Base-by-base conservation (phyloP, 2,329 filamentous ascomycete genomes). In the Chaetomium strumarium region DNA sequence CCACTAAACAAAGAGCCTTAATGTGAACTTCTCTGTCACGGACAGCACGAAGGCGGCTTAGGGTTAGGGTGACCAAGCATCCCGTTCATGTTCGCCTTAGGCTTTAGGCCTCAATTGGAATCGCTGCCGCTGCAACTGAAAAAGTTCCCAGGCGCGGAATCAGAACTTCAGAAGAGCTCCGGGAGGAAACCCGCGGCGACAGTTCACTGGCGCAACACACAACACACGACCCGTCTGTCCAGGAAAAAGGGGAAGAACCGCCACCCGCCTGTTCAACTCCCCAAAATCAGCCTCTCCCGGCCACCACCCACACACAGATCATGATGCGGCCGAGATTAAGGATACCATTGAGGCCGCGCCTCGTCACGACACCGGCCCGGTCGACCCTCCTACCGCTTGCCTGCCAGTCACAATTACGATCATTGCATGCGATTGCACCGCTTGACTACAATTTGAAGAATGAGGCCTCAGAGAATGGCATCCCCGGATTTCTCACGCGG, bases 401-500 rank as follows among this genome's bases (percentile, higher is more conserved):
- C 55, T 63, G 64, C 57, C 59, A 62, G 55, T 60, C 68, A 49
- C 59, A 62, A 55, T 60, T 68, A 49, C 72, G 77, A 57, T 70
- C 70, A 44, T 59, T 76, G 19, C 64, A 68, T 58, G 52, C 60
- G 40, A 29, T 65, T 29, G 63, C 61, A 9, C 29, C 55, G 11
- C 61, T 63, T 46, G 52, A 56, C 45, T 78, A 82, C 63, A 56
- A 66, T 39, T 65, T 81, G 20, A 66, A 67, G 46, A 59, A 58
- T 20, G 43, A 60, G 19, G 19, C 33, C n/a, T 20, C 43, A n/a
- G 31, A 60, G 9, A 53, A 76, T 41, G 79, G 76, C 54, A 75
- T 96, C 6, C 79, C 82, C n/a, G 81, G 82, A 13, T 76, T 97
- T 55, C 76, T 96, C 66, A 84, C 84, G 30, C 68, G 77, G 2